phyloP scores from a whole-genome alignment of 257 asterid genomes.

The Solanum rostratum region DNA sequence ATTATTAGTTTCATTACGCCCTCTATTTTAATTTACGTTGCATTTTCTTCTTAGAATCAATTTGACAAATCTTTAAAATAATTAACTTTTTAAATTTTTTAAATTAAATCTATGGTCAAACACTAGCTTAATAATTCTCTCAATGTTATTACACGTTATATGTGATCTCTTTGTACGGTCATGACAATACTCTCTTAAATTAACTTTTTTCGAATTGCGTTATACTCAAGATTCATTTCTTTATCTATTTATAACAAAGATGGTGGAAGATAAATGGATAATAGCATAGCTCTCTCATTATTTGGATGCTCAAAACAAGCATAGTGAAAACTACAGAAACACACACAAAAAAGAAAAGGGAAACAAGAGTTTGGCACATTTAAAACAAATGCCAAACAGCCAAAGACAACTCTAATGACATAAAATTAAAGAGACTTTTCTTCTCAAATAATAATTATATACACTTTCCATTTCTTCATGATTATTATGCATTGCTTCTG shows the following conservation, averaged over 20 bases:
- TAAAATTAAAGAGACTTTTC: not conserved
- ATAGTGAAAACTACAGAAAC: not conserved
- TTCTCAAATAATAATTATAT: not conserved
- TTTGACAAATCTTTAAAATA: too few relatives aligned
- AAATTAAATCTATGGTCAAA: too few relatives aligned
- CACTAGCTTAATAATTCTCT: too few relatives aligned
- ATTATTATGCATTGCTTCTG: constrained; percentile 35
- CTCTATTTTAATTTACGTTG: too few relatives aligned
- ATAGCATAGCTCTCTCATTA: not conserved
- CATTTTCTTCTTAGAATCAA: too few relatives aligned
- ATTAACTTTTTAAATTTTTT: too few relatives aligned
- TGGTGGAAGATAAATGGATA: not conserved
- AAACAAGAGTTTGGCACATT: not conserved
- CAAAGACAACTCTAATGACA: not conserved
- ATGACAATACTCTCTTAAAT: too few relatives aligned
- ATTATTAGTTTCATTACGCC: too few relatives aligned
- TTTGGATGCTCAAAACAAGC: not conserved
- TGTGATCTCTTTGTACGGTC: too few relatives aligned
- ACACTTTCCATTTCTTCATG: not conserved
- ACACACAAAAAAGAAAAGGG: not conserved
- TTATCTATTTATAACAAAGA: not conserved
- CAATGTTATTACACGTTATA: too few relatives aligned
- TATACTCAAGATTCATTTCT: too few relatives aligned
- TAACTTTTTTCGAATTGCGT: too few relatives aligned
- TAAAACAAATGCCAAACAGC: not conserved